A percentile compares a stretch with the other conserved stretches of the same genome.
These are phyloP conservation scores for Thalassiosira exigua DNA, from an alignment of 352 stramenopile genomes.

Conservation along the genomic window DNA sequence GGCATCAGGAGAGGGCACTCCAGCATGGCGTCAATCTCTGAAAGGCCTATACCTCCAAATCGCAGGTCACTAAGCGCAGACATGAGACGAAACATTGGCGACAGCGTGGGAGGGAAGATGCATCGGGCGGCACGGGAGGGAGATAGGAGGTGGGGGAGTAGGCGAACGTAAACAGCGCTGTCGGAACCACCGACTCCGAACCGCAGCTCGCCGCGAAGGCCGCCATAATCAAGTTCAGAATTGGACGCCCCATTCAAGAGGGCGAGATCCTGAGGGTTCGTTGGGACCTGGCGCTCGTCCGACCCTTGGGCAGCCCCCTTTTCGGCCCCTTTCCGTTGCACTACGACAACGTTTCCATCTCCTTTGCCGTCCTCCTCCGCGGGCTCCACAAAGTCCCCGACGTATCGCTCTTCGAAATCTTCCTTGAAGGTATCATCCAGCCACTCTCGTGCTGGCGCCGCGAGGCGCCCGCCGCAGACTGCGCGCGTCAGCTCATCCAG, in stretches of 20 bases:
- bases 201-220: conserved; percentile 45
- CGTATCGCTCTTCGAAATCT: conserved; percentile 56
- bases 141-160: conserved; percentile 51
- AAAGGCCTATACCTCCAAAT: conserved; percentile 49
- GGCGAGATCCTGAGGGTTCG: conserved; percentile 33
- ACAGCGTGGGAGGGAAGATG: conserved; percentile 43
- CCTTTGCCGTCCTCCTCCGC: conserved; percentile 11
- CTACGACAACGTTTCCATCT: not conserved
- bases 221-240: conserved; percentile 26
- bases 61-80: conserved; percentile 37
- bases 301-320: not conserved
- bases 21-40: conserved; percentile 63
- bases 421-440: conserved; percentile 46
- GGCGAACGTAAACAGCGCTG: conserved; percentile 53
- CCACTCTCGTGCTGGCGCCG: conserved; percentile 37
- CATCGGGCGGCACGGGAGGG: conserved; percentile 22
- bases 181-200: conserved; percentile 45
- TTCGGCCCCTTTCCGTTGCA: not conserved
- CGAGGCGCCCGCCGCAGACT: conserved; percentile 51
- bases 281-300: conserved; percentile 16
- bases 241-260: conserved; percentile 36
- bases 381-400: conserved; percentile 55
- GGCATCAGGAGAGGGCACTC: conserved; percentile 61
- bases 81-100: conserved; percentile 59
- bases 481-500: conserved; percentile 62